Evolutionary conservation across 768 basidiomycete genomes (phyloP), one percentile per base, ranked within the genome.

Genomic region (Suillus fuscotomentosus): DNA sequence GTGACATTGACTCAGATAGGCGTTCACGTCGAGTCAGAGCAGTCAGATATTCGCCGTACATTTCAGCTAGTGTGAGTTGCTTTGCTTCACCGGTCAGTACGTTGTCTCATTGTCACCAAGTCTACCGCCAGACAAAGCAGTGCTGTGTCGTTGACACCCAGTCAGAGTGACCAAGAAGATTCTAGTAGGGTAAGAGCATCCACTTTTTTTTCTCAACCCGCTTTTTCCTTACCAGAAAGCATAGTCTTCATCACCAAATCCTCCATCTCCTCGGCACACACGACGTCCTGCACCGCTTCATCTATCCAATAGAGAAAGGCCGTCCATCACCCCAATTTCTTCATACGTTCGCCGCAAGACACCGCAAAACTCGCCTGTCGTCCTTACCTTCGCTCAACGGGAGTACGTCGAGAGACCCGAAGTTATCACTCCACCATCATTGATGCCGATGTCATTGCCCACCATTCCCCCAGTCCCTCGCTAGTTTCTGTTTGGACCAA

Each of bases 341-440:
- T 83, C 85, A 45, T 93, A 89, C 65, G 88, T 90, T 50, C 90
- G 92, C 67, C 87, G 91, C 66, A 90, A 87, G 77, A 91, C 90
- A 1, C 91, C 91, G 36, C 86, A 87, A 64, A 82, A 84, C 45
- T 91, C 91, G 13, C 90, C 91, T 0, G 87, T 85, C 17, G 86
- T 87, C 2, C 84, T 89, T 14, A 84, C 84, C 13, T 91, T 90
- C 73, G 79, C 83, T 61, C 82, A 75, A 22, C 68, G 73, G 8
- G 64, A 61, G 11, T 71, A 74, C 7, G n/a, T 65, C 14, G 72
- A 76, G 59, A 73, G 76, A 59, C 75, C 76, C 36, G 71, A 76
- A 60, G 68, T 66, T 3, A 76, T 76, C 22, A 53, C 63, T 3
- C 61, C 65, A 9, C 67, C 67, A 24, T 62, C 65, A 20, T 56